Base-by-base conservation (phyloP, 1,284 basidiomycete genomes). In the Cystobasidium pallidum region DNA sequence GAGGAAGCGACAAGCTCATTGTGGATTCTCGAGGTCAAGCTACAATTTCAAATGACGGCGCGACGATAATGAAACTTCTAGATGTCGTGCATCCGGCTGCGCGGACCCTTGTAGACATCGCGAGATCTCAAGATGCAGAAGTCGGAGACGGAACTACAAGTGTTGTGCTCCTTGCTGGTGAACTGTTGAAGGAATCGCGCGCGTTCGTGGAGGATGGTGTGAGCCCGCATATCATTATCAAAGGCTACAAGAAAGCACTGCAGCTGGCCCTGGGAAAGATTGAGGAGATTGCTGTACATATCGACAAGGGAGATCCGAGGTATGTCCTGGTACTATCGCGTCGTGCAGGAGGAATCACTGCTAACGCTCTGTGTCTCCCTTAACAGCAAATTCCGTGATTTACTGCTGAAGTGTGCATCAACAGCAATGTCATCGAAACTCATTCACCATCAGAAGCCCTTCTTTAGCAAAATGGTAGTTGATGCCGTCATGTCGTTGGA, bases 391-490 rank as follows among this genome's bases (percentile, higher is more conserved):
- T 98, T 99, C 87, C 91, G 89, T 73, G 91, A 94, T 72, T 88
- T 99, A 10, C 86, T 99, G 54, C 85, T 97, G 78, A 95, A 97
- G 84, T 96, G 94, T 81, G 96, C 96, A 47, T 90, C 94, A 32
- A 99, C 96, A 7, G 95, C 94, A 49, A 98, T 99, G 95, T 98
- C 95, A 24, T 98, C 94, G 75, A 99, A 99, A 83, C 88, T 99
- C 75, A 98, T 99, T 78, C 94, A 98, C 81, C 94, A 93, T 47
- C 94, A 98, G 84, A 97, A 96, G 80, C 94, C 95, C 3, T 99
- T 99, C 85, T 99, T 99, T 85, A 91, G 94, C 36, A 88, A 91
- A 76, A 99, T 99, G 94, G 96, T 97, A 70, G 96, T 99, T 58
- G 92, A 99, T 80, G 94, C 96, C 49, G 94, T 99, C 54, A 86